Conservation (phyloP, 1,284 basidiomycete species). For the Exobasidium rhododendri region DNA sequence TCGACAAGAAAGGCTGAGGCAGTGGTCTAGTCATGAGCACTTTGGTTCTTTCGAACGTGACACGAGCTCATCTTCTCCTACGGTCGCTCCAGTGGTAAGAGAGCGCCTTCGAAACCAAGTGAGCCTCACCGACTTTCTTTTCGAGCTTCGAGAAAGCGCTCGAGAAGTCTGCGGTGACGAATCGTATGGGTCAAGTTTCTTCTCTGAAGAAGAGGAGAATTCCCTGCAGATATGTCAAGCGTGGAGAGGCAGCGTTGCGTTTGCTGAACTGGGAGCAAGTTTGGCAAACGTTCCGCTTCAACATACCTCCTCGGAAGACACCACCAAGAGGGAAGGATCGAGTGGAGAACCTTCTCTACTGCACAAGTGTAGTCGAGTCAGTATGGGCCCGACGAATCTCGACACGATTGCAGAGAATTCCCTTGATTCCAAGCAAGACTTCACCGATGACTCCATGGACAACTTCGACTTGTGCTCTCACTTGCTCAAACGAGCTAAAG, state of each 20-base stretch:
- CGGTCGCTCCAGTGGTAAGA: neutral
- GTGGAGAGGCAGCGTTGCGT: neutral
- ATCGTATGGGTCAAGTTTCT: neutral
- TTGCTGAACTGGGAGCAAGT: neutral
- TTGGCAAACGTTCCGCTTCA: neutral
- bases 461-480: conserved; percentile 1
- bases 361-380: neutral
- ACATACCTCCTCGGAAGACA: no score
- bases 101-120: neutral
- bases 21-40: neutral
- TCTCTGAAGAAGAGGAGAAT: neutral
- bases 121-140: neutral
- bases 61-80: neutral
- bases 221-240: neutral
- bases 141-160: neutral
- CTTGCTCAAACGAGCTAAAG: neutral
- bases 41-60: neutral
- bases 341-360: no score
- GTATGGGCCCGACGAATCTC: neutral
- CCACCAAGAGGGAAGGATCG: no score
- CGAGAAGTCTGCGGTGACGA: neutral
- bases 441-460: neutral
- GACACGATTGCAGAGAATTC: neutral
- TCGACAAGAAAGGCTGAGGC: neutral
- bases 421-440: neutral